Conservation (phyloP, 352 stramenopile genomes). For the Globisporangium echinulatum region DNA sequence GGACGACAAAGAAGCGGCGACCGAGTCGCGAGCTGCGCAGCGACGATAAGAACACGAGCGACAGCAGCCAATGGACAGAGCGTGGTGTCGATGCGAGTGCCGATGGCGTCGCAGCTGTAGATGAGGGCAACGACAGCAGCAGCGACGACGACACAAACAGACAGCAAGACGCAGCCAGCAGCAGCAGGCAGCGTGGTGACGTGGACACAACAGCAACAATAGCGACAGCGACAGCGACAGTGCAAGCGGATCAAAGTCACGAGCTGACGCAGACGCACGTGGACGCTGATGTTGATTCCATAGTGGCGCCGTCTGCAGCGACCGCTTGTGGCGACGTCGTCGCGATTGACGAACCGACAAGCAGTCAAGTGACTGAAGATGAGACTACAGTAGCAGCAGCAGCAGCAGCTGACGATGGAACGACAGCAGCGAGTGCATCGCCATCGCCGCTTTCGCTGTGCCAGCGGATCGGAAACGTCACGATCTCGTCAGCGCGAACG, state of each 20-base stretch:
- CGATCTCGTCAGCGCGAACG: slow-evolving; percentile 44
- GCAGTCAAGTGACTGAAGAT: not conserved
- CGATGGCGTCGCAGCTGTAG: not conserved
- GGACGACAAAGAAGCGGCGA: slow-evolving; percentile 7
- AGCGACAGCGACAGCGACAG: not conserved
- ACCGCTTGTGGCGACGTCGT: not conserved
- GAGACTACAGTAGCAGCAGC: not conserved
- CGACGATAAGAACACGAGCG: not conserved
- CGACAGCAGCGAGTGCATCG: slow-evolving; percentile 10
- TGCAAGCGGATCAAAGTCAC: too few species aligned
- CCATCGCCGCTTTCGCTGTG: slow-evolving; percentile 58
- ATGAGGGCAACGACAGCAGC: not conserved
- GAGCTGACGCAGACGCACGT: too few species aligned
- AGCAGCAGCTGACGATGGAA: not conserved
- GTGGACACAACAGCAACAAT: not conserved
- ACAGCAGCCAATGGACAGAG: not conserved
- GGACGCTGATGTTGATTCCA: too few species aligned
- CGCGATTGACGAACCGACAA: not conserved
- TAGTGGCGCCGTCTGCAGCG: not conserved
- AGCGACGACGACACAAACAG: too few species aligned
- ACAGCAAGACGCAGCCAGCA: too few species aligned
- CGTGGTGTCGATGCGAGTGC: not conserved
- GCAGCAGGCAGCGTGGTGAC: too few species aligned
- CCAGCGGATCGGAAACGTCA: slow-evolving; percentile 71
- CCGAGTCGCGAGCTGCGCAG: slow-evolving; percentile 6